A percentile compares a stretch with the other conserved stretches of the same genome.
Evolutionary conservation across 2,329 filamentous ascomycete species (phyloP).

Genomic region (Fusarium virguliforme): DNA sequence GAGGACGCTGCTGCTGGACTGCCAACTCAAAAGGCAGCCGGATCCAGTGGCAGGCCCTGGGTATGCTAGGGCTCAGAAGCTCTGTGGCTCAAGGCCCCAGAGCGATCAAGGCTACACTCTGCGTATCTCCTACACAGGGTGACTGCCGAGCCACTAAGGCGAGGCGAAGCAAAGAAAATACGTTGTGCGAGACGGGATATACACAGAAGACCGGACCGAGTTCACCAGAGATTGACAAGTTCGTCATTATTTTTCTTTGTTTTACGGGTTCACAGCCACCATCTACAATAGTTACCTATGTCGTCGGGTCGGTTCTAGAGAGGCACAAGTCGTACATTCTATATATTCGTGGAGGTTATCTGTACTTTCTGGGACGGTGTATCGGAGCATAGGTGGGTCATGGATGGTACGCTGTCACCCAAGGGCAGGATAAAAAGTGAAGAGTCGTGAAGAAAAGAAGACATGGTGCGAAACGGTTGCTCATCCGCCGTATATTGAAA

Average conservation of each 20-base stretch:
- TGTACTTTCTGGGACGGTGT: slow-evolving; percentile 7
- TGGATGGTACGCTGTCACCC: neutral
- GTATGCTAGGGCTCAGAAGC: neutral
- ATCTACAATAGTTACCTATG: slow-evolving; percentile 3
- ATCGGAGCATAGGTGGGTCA: slow-evolving; percentile 12
- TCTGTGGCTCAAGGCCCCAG: neutral
- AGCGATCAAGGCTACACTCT: neutral
- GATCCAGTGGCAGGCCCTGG: neutral
- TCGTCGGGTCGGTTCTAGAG: neutral
- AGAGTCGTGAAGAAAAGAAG: slow-evolving; percentile 10
- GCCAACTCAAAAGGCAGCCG: neutral
- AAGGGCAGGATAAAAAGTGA: slow-evolving; percentile 14
- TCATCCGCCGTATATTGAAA: slow-evolving; percentile 3
- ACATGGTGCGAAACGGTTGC: neutral
- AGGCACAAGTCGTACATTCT: slow-evolving; percentile 13
- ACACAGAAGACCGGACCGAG: neutral
- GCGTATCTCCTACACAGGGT: neutral
- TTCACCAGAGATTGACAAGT: slow-evolving; percentile 14
- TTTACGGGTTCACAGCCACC: slow-evolving; percentile 17
- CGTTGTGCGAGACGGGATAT: slow-evolving; percentile 1
- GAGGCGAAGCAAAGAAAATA: slow-evolving; percentile 10
- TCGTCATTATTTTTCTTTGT: slow-evolving; percentile 20
- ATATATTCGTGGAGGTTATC: slow-evolving; percentile 3
- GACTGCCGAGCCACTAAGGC: neutral
- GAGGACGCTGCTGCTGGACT: slow-evolving; percentile 1